phyloP scores from a whole-genome alignment of 1,284 basidiomycete genomes.

The Singerocomus inundabilis region DNA sequence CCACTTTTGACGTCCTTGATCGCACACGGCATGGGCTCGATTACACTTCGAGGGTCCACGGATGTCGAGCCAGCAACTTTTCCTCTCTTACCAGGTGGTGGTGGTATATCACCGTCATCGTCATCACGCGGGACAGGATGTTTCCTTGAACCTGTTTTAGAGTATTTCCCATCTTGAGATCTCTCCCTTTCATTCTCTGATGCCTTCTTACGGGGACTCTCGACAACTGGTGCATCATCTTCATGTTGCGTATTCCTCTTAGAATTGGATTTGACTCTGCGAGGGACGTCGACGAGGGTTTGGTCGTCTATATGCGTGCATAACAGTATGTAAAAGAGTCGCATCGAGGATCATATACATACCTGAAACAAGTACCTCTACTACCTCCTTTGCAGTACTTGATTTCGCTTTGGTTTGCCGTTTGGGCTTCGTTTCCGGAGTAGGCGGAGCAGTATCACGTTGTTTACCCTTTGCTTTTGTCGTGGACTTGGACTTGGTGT shows the following conservation, averaged over 20 bases:
- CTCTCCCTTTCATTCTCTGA: neutral
- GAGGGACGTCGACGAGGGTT: conserved; percentile 26
- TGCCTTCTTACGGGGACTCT: conserved; percentile 1
- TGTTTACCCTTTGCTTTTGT: conserved; percentile 16
- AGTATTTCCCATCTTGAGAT: neutral
- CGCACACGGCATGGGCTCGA: neutral
- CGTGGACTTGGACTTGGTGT: conserved; percentile 1
- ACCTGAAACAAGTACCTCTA: conserved; percentile 17
- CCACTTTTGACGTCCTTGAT: neutral
- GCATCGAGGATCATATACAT: neutral
- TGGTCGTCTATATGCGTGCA: conserved; percentile 22
- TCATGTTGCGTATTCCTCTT: neutral
- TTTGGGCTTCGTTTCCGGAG: conserved; percentile 7
- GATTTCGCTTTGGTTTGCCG: conserved; percentile 8
- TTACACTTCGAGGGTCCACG: neutral
- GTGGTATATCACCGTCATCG: neutral
- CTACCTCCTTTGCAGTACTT: conserved; percentile 4
- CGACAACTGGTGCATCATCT: neutral
- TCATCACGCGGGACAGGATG: conserved; percentile 2
- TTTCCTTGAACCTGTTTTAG: conserved; percentile 4
- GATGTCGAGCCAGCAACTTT: neutral
- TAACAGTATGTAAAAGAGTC: neutral
- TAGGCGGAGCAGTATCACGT: neutral
- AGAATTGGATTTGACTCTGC: conserved; percentile 2
- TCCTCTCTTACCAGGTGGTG: conserved; percentile 12